Conservation (phyloP, 345 rosid species). For the Mangifera indica region DNA sequence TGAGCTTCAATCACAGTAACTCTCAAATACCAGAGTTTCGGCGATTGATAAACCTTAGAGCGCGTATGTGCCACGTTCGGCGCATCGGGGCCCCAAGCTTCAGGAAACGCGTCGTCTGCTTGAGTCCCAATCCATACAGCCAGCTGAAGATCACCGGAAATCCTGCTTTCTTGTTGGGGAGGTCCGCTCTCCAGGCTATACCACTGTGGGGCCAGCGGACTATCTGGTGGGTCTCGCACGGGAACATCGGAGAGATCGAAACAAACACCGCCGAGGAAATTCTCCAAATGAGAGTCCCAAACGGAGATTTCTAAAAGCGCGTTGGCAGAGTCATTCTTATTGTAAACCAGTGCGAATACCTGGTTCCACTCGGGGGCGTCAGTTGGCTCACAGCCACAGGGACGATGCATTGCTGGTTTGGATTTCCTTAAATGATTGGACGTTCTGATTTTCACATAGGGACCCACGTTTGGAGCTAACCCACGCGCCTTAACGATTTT, state of each 20-base stretch:
- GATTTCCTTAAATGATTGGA: conserved; percentile 44
- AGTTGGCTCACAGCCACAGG: conserved; percentile 56
- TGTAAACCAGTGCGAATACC: conserved; percentile 66
- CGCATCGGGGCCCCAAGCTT: conserved; percentile 86
- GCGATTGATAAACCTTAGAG: conserved; percentile 93
- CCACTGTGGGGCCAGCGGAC: conserved; percentile 94
- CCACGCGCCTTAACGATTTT: conserved; percentile 80
- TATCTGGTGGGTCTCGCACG: conserved; percentile 83
- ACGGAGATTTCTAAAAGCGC: conserved; percentile 76
- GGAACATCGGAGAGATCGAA: conserved; percentile 88
- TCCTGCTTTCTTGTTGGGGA: conserved; percentile 39
- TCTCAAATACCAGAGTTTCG: conserved; percentile 91
- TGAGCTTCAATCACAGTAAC: conserved; percentile 86
- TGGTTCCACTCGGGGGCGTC: conserved; percentile 84
- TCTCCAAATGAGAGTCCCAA: conserved; percentile 75
- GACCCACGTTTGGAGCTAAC: conserved; percentile 52
- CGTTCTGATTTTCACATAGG: conserved; percentile 65
- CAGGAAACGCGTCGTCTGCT: conserved; percentile 92
- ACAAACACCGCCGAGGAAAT: conserved; percentile 84
- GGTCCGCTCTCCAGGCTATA: conserved; percentile 67
- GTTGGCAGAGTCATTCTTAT: conserved; percentile 45
- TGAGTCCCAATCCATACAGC: conserved; percentile 98
- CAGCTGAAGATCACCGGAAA: conserved; percentile 85
- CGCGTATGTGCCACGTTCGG: conserved; percentile 85
- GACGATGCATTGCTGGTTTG: conserved; percentile 56